phyloP scores from a whole-genome alignment of 768 basidiomycete genomes.

The Calvatia gigantea region DNA sequence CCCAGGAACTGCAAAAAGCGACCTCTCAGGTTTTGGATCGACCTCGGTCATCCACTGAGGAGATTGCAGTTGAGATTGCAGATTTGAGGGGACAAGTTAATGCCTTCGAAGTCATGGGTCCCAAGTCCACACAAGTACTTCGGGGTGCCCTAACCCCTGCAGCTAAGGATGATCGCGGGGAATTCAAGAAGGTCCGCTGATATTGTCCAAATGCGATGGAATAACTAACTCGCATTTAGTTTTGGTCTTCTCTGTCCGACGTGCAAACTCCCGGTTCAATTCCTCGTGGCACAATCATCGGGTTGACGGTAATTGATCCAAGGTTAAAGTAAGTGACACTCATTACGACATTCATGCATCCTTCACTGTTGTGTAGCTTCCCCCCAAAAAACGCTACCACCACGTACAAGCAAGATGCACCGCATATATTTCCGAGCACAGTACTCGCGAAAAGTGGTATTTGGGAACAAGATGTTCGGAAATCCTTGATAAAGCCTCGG shows the following conservation, averaged over 20 bases:
- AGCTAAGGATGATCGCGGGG: conserved; percentile 42
- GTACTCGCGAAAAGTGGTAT: conserved; percentile 63
- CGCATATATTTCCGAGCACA: conserved; percentile 49
- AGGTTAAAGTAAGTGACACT: conserved; percentile 62
- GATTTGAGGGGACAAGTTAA: conserved; percentile 73
- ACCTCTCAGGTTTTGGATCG: conserved; percentile 3
- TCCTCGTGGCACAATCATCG: conserved; percentile 73
- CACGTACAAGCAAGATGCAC: conserved; percentile 24
- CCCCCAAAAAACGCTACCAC: conserved; percentile 73
- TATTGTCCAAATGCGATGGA: not conserved
- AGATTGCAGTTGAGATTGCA: conserved; percentile 54
- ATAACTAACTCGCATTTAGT: conserved; percentile 33
- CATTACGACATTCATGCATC: not conserved
- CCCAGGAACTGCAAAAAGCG: conserved; percentile 6
- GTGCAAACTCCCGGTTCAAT: conserved; percentile 65
- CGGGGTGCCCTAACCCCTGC: conserved; percentile 58
- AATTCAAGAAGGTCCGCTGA: conserved; percentile 53
- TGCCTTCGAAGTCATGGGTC: conserved; percentile 88
- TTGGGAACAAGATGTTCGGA: conserved; percentile 64
- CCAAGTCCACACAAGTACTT: conserved; percentile 72
- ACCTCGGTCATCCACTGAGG: conserved; percentile 13
- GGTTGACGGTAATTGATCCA: conserved; percentile 82
- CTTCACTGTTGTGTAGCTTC: conserved; percentile 47
- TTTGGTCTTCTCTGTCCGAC: conserved; percentile 61
- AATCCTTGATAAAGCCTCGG: conserved; percentile 51